Conservation (phyloP, 116 monocot genomes). For the Trichopus zeylanicus region DNA sequence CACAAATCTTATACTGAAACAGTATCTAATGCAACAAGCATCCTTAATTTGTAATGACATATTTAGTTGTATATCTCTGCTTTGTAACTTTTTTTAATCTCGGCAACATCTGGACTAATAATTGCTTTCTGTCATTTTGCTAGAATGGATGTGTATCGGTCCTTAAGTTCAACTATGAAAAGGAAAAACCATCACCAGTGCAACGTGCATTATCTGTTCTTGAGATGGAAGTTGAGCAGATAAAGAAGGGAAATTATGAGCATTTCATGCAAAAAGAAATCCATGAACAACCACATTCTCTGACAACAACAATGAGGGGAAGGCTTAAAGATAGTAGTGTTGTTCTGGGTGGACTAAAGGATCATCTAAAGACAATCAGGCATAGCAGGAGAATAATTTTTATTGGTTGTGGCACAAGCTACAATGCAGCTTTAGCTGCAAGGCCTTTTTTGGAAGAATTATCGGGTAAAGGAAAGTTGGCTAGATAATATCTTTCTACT, state of each 20-base stretch:
- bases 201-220: slow-evolving; percentile 91
- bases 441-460: slow-evolving; percentile 89
- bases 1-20: no score
- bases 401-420: slow-evolving; percentile 96
- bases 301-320: slow-evolving; percentile 97
- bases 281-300: slow-evolving; percentile 91
- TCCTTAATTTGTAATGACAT: no score
- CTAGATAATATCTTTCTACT: neutral
- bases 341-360: slow-evolving; percentile 84
- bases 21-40: no score
- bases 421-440: slow-evolving; percentile 91
- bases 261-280: slow-evolving; percentile 99
- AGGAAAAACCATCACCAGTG: slow-evolving; percentile 92
- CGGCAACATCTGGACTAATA: neutral
- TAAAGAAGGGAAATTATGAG: slow-evolving; percentile 93
- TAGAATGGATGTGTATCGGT: slow-evolving; percentile 92
- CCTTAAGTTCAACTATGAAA: slow-evolving; percentile 75
- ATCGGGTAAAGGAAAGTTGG: slow-evolving; percentile 37
- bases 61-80: no score
- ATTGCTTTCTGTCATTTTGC: neutral
- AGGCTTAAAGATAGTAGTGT: slow-evolving; percentile 77
- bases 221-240: slow-evolving; percentile 99
- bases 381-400: slow-evolving; percentile 87
- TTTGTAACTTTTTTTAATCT: no score
- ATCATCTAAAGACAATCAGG: slow-evolving; percentile 86